These are phyloP conservation scores for Cercophora sp. DNA, from an alignment of 495 filamentous ascomycete species.

Conservation along the genomic window DNA sequence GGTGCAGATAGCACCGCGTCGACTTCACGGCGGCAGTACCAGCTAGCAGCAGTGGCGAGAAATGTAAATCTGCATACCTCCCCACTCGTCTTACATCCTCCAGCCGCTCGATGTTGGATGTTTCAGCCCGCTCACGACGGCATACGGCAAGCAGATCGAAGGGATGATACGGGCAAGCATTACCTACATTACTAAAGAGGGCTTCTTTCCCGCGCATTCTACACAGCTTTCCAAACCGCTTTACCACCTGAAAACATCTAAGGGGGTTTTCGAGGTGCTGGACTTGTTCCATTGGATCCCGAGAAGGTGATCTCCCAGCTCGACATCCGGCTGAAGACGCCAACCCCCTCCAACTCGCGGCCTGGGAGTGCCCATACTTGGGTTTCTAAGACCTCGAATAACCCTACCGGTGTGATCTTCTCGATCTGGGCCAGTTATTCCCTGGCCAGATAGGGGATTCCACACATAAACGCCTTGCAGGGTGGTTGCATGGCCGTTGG, in stretches of 20 bases:
- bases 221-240: neutral
- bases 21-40: slow-evolving; percentile 4
- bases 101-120: slow-evolving; percentile 18
- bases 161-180: slow-evolving; percentile 6
- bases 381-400: slow-evolving; percentile 1
- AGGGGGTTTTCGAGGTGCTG: slow-evolving; percentile 10
- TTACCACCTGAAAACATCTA: slow-evolving; percentile 1
- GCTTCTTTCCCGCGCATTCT: slow-evolving; percentile 15
- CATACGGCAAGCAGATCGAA: slow-evolving; percentile 15
- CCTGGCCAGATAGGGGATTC: neutral
- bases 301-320: slow-evolving; percentile 15
- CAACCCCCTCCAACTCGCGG: slow-evolving; percentile 1
- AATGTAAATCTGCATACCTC: slow-evolving; percentile 13
- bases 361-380: neutral
- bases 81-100: slow-evolving; percentile 15
- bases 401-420: neutral
- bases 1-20: slow-evolving; percentile 3
- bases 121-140: slow-evolving; percentile 10
- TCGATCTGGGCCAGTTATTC: neutral
- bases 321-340: slow-evolving; percentile 2
- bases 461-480: neutral
- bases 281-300: slow-evolving; percentile 14
- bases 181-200: slow-evolving; percentile 9
- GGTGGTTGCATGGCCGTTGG: neutral
- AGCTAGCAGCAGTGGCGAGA: slow-evolving; percentile 1